These are phyloP conservation scores for Cladophialophora exuberans DNA, from an alignment of 2,329 filamentous ascomycete genomes.

Conservation along the genomic window DNA sequence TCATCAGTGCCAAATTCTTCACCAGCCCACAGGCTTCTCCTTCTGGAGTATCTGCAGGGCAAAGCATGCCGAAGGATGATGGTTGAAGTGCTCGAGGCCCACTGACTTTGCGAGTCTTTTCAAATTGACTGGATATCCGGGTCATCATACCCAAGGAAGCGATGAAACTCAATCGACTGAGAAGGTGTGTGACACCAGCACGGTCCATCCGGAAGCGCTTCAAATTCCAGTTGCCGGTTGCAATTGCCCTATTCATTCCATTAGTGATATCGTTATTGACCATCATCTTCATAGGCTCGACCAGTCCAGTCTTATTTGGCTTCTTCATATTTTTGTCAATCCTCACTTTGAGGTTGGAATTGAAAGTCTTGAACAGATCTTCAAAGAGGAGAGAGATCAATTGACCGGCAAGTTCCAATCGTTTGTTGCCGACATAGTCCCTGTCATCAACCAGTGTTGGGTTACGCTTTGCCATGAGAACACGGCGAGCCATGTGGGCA, in stretches of 20 bases:
- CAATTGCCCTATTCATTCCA: slow-evolving; percentile 93
- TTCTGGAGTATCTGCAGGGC: slow-evolving; percentile 95
- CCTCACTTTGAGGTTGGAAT: slow-evolving; percentile 82
- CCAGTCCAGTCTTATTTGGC: slow-evolving; percentile 82
- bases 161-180: slow-evolving; percentile 95
- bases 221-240: slow-evolving; percentile 96
- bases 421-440: slow-evolving; percentile 98
- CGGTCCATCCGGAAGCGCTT: slow-evolving; percentile 99
- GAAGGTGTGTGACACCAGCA: slow-evolving; percentile 92
- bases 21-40: slow-evolving; percentile 97
- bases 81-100: slow-evolving; percentile 94
- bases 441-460: slow-evolving; percentile 89
- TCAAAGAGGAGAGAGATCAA: slow-evolving; percentile 93
- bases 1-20: slow-evolving; percentile 98
- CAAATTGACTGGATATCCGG: slow-evolving; percentile 95
- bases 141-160: slow-evolving; percentile 99
- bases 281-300: slow-evolving; percentile 85
- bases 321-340: slow-evolving; percentile 97
- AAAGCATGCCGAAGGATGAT: slow-evolving; percentile 98
- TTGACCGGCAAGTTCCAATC: slow-evolving; percentile 91
- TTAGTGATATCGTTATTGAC: slow-evolving; percentile 86
- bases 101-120: slow-evolving; percentile 96
- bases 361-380: slow-evolving; percentile 96
- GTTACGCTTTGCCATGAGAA: slow-evolving; percentile 91
- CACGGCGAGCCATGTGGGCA: slow-evolving; percentile 94